phyloP scores from a whole-genome alignment of 2,329 filamentous ascomycete species.

The Chrysosphaeria jannelii region DNA sequence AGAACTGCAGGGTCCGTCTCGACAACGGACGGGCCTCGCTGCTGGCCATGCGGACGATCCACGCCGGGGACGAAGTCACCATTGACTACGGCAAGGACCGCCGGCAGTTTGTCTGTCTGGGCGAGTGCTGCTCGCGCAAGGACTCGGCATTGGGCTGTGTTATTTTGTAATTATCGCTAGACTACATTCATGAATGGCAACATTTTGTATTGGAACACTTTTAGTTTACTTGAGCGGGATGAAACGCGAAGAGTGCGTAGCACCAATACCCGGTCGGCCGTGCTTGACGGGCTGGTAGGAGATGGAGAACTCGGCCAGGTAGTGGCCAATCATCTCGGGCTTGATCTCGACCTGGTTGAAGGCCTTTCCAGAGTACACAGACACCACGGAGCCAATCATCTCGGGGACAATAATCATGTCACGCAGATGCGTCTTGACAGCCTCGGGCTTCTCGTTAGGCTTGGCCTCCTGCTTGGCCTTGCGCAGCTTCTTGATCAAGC shows the following conservation, averaged over 20 bases:
- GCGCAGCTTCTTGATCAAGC: slow-evolving; percentile 99
- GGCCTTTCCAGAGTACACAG: slow-evolving; percentile 99
- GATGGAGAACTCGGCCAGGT: slow-evolving; percentile 98
- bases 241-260: slow-evolving; percentile 99
- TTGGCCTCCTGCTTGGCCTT: slow-evolving; percentile 97
- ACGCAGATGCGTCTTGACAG: slow-evolving; percentile 97
- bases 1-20: slow-evolving; percentile 7
- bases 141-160: not conserved
- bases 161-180: slow-evolving; percentile 3
- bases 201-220: not conserved
- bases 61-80: slow-evolving; percentile 9
- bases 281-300: slow-evolving; percentile 99
- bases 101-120: slow-evolving; percentile 7
- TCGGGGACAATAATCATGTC: slow-evolving; percentile 99
- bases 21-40: slow-evolving; percentile 5
- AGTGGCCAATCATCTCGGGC: slow-evolving; percentile 99
- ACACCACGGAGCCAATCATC: slow-evolving; percentile 97
- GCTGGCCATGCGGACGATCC: slow-evolving; percentile 7
- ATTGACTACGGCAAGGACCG: slow-evolving; percentile 9
- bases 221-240: slow-evolving; percentile 90
- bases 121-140: slow-evolving; percentile 4
- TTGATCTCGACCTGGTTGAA: slow-evolving; percentile 99
- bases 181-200: not conserved
- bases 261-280: slow-evolving; percentile 99
- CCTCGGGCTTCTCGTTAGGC: slow-evolving; percentile 98